Evolutionary conservation across 768 basidiomycete genomes (phyloP).

Genomic region (Serendipita sp.): DNA sequence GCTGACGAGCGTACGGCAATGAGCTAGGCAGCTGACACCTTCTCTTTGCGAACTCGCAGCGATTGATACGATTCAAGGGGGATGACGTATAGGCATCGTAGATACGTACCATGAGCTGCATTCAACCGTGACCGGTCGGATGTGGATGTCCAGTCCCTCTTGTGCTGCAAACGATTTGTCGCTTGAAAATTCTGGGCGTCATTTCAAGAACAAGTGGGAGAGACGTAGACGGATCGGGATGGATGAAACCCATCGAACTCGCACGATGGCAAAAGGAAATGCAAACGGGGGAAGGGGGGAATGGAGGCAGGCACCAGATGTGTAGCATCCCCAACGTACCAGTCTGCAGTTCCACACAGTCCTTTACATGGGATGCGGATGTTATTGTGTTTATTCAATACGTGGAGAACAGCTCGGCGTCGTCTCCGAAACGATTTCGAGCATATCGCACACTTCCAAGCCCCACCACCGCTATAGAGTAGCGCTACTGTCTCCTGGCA

Average conservation of each 20-base stretch:
- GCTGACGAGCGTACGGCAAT: background rate
- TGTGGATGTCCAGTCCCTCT: background rate
- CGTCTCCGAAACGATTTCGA: background rate
- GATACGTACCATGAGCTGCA: background rate
- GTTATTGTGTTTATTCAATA: background rate
- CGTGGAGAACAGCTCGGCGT: background rate
- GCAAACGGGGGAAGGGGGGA: too few relatives aligned
- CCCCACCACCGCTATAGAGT: background rate
- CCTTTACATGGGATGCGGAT: background rate
- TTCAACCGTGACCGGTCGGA: background rate
- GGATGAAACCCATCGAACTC: too few relatives aligned
- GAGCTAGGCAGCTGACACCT: background rate
- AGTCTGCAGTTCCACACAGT: background rate
- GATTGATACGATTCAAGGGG: too few relatives aligned
- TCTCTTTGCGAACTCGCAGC: too few relatives aligned
- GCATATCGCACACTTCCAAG: background rate
- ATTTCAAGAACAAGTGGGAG: background rate
- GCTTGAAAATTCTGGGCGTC: background rate
- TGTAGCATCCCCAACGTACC: background rate
- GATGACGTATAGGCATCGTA: too few relatives aligned
- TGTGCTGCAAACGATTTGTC: background rate
- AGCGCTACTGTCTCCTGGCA: too few relatives aligned
- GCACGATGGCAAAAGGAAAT: too few relatives aligned
- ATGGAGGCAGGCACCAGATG: too few relatives aligned
- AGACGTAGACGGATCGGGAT: too few relatives aligned